Evolutionary conservation across 1,284 basidiomycete species (phyloP).

Genomic region (Fistulinella cinereoalba): DNA sequence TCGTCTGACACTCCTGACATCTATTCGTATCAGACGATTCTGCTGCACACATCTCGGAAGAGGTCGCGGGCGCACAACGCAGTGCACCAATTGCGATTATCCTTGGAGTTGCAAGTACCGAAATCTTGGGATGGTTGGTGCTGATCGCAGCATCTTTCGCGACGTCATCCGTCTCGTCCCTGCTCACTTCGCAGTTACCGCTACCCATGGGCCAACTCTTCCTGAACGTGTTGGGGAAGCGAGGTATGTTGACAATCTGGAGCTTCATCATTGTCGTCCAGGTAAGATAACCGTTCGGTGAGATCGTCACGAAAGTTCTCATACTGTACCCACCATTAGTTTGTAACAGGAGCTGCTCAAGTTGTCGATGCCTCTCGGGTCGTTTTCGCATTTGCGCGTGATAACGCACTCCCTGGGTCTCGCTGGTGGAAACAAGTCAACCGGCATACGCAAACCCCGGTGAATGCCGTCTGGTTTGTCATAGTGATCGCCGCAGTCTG

Average conservation of each 20-base stretch:
- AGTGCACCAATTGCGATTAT: constrained; percentile 79
- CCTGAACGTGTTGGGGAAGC: constrained; percentile 60
- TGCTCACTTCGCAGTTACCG: constrained; percentile 51
- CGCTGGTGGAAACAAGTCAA: constrained; percentile 65
- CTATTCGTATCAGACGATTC: constrained; percentile 63
- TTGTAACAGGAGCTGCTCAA: constrained; percentile 72
- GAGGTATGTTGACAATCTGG: constrained; percentile 70
- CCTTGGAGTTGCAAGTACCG: constrained; percentile 57
- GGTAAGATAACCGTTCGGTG: constrained; percentile 33
- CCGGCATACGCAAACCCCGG: constrained; percentile 57
- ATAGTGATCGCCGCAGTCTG: constrained; percentile 55
- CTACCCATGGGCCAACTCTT: constrained; percentile 73
- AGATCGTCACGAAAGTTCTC: background rate
- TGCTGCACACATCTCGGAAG: constrained; percentile 76
- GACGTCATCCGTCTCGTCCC: constrained; percentile 51
- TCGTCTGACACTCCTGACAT: constrained; percentile 1
- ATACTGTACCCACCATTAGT: constrained; percentile 36
- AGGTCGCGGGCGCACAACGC: constrained; percentile 61
- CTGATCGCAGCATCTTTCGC: constrained; percentile 65
- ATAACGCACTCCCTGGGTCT: constrained; percentile 70
- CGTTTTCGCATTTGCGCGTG: constrained; percentile 70
- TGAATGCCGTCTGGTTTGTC: constrained; percentile 75
- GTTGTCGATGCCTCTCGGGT: constrained; percentile 72
- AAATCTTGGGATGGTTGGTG: constrained; percentile 61
- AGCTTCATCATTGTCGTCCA: constrained; percentile 68